Conservation (phyloP, 805 yeast species). For the Blastobotrys peoriensis region DNA sequence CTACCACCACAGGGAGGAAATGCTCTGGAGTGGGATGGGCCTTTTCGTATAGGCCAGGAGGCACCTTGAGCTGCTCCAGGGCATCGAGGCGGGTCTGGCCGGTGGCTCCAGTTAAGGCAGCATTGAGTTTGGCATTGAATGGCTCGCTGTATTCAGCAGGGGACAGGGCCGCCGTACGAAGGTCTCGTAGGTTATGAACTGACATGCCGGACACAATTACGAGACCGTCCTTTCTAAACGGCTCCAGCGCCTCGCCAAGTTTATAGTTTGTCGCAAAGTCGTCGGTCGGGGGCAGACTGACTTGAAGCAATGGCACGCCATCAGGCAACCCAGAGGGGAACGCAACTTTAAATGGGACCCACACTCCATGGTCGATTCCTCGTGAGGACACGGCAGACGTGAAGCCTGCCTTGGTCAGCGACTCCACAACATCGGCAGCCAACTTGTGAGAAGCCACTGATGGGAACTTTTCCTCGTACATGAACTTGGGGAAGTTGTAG, state of each 20-base stretch:
- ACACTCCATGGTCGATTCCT: constrained; percentile 78
- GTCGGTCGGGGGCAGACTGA: constrained; percentile 33
- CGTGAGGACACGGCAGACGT: constrained; percentile 38
- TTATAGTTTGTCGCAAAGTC: constrained; percentile 39
- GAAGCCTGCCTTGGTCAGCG: constrained; percentile 40
- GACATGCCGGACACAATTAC: constrained; percentile 71
- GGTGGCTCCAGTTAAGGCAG: constrained; percentile 38
- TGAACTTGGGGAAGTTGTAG: constrained; percentile 59
- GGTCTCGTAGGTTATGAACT: constrained; percentile 65
- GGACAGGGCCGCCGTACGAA: constrained; percentile 31
- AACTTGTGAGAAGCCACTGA: constrained; percentile 39
- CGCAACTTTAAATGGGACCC: constrained; percentile 75
- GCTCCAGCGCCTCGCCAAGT: constrained; percentile 50
- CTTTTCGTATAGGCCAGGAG: constrained; percentile 27
- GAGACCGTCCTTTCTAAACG: constrained; percentile 46
- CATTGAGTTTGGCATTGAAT: constrained; percentile 50
- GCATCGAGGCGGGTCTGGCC: constrained; percentile 31
- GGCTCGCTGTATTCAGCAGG: constrained; percentile 24
- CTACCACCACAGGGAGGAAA: constrained; percentile 59
- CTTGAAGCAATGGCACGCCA: constrained; percentile 38
- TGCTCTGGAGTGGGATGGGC: constrained; percentile 81
- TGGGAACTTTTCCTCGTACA: constrained; percentile 60
- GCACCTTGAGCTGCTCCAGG: constrained; percentile 33
- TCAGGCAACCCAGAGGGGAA: constrained; percentile 33
- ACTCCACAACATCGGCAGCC: constrained; percentile 40